Conservation (phyloP, 2,329 filamentous ascomycete species). For the Raffaelea arxii region DNA sequence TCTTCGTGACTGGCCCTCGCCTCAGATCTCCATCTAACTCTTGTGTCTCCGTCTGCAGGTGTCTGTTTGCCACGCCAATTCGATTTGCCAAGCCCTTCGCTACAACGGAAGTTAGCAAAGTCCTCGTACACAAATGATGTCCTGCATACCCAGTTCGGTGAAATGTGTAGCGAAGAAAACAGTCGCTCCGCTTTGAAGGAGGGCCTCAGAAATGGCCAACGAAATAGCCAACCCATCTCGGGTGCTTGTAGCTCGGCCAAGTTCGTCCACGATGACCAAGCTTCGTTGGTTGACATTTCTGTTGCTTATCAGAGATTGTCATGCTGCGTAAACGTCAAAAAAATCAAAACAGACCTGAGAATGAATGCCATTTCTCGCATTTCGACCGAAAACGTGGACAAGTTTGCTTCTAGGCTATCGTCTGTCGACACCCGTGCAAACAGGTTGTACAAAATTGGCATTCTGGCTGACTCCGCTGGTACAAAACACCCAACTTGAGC, state of each 20-base stretch:
- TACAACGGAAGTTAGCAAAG: conserved; percentile 11
- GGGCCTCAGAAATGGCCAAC: conserved; percentile 77
- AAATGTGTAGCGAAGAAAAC: conserved; percentile 97
- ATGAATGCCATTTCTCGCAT: conserved; percentile 97
- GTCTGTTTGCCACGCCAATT: conserved; percentile 71
- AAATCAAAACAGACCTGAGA: conserved; percentile 37
- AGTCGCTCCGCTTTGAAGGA: conserved; percentile 67
- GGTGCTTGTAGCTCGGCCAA: conserved; percentile 84
- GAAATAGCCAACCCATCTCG: conserved; percentile 84
- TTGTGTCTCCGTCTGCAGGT: conserved; percentile 62
- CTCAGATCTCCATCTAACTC: conserved; percentile 17
- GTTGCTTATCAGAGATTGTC: neutral
- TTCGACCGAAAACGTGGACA: conserved; percentile 88
- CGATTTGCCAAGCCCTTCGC: conserved; percentile 65
- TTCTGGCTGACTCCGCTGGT: conserved; percentile 72
- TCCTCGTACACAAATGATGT: neutral
- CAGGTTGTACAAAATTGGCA: conserved; percentile 71
- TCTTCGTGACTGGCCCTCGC: conserved; percentile 56
- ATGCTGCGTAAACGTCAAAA: conserved; percentile 1
- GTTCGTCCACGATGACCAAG: conserved; percentile 79
- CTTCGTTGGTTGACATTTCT: conserved; percentile 68
- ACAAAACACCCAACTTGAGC: conserved; percentile 88
- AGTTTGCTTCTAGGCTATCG: conserved; percentile 79
- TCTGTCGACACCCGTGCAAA: conserved; percentile 84
- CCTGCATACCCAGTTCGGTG: conserved; percentile 53